Conservation (phyloP, 2,329 filamentous ascomycete species). For the Leptographium galeiforme region DNA sequence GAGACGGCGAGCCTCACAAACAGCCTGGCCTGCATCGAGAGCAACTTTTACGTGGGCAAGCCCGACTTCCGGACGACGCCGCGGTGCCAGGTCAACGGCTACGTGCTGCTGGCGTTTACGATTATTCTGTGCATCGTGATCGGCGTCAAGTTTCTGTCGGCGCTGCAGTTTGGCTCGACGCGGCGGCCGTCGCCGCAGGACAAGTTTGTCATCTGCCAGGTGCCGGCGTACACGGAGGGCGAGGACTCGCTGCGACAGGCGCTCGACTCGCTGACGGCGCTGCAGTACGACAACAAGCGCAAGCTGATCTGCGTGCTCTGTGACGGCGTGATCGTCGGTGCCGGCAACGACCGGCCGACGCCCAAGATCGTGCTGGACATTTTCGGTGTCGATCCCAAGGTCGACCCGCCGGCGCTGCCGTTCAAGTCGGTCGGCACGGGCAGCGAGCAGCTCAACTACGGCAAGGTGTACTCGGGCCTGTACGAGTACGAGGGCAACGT, state of each 20-base stretch:
- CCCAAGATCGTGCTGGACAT: conserved; percentile 97
- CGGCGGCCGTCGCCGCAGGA: conserved; percentile 80
- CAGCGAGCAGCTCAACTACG: conserved; percentile 90
- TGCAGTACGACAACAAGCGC: conserved; percentile 96
- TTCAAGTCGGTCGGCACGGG: conserved; percentile 88
- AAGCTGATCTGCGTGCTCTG: conserved; percentile 95
- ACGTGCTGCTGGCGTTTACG: conserved; percentile 77
- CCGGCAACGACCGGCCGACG: conserved; percentile 89
- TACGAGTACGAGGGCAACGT: conserved; percentile 98
- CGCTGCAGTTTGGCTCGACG: conserved; percentile 87
- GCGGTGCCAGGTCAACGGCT: conserved; percentile 79
- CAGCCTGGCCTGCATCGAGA: conserved; percentile 68
- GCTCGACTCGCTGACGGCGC: conserved; percentile 81
- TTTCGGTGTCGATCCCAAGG: conserved; percentile 89
- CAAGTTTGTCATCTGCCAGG: conserved; percentile 97
- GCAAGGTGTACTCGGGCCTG: conserved; percentile 94
- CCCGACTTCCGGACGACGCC: conserved; percentile 70
- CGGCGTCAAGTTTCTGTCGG: conserved; percentile 76
- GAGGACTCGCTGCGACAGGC: conserved; percentile 90
- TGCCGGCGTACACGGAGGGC: conserved; percentile 94
- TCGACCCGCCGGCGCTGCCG: conserved; percentile 83
- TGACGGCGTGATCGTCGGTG: conserved; percentile 92
- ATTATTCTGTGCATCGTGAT: conserved; percentile 72
- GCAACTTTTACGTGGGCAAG: conserved; percentile 70
- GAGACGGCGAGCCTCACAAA: conserved; percentile 39